Conservation (phyloP, 305 asterid genomes). For the Fraxinus albicans region DNA sequence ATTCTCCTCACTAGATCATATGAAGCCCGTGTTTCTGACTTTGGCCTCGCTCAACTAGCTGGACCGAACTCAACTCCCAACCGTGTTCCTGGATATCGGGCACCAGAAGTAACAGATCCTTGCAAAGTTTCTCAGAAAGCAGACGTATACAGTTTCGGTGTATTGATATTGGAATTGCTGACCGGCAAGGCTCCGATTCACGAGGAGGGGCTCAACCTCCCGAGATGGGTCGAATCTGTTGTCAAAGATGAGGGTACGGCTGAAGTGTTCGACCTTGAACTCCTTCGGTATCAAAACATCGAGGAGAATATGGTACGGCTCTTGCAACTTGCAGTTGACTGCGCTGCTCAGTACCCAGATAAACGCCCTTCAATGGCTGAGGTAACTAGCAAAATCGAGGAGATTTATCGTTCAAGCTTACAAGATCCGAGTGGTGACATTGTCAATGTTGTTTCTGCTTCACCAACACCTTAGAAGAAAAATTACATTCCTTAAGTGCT, state of each 20-base stretch:
- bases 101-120: conserved; percentile 67
- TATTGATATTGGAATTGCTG: conserved; percentile 59
- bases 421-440: conserved; percentile 13
- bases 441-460: neutral
- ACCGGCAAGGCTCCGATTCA: conserved; percentile 72
- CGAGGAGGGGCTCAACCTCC: conserved; percentile 73
- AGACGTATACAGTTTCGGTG: conserved; percentile 84
- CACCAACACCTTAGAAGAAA: neutral
- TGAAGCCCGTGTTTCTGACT: conserved; percentile 70
- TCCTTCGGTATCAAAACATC: conserved; percentile 51
- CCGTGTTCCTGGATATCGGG: conserved; percentile 60
- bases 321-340: conserved; percentile 40
- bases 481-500: neutral
- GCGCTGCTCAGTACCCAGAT: conserved; percentile 34
- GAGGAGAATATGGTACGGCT: conserved; percentile 46
- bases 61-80: conserved; percentile 45
- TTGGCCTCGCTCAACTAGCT: conserved; percentile 60
- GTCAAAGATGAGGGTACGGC: conserved; percentile 60
- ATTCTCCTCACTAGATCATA: conserved; percentile 59
- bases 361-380: conserved; percentile 44
- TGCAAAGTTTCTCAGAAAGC: conserved; percentile 68
- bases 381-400: conserved; percentile 26
- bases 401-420: conserved; percentile 24
- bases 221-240: conserved; percentile 72
- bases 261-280: conserved; percentile 62